Evolutionary conservation across 441 rosid species (phyloP).

Genomic region (Eruca vesicaria): DNA sequence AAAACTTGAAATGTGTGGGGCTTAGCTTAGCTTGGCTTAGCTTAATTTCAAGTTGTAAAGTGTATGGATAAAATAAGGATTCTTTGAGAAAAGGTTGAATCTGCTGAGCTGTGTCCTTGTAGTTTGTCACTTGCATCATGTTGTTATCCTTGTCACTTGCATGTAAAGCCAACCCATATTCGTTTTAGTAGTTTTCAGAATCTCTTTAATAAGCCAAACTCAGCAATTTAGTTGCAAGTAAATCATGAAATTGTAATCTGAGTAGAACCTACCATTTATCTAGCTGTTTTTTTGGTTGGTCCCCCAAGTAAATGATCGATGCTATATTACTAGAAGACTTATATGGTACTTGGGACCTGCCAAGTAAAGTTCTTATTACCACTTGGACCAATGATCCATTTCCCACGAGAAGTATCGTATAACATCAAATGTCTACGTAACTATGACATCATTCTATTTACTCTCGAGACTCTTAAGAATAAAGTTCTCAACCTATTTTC

Average conservation of each 20-base stretch:
- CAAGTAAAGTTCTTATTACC: too few relatives aligned
- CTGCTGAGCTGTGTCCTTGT: constrained; percentile 15
- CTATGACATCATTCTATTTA: too few relatives aligned
- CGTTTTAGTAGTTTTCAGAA: not conserved
- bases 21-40: not conserved
- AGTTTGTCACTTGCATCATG: constrained; percentile 2
- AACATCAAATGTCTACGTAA: too few relatives aligned
- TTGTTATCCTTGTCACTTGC: constrained; percentile 2
- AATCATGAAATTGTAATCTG: not conserved
- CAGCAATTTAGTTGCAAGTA: not conserved
- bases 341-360: too few relatives aligned
- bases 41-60: not conserved
- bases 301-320: not conserved
- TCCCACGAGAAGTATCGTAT: too few relatives aligned
- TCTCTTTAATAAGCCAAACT: not conserved
- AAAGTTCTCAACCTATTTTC: too few relatives aligned
- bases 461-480: too few relatives aligned
- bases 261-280: not conserved
- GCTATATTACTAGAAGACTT: not conserved
- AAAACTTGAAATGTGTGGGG: not conserved
- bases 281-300: not conserved
- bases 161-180: not conserved
- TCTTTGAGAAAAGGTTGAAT: not conserved
- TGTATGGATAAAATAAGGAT: not conserved
- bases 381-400: too few relatives aligned